Conservation (phyloP, 768 basidiomycete species). For the Plicaturopsis crispa region DNA sequence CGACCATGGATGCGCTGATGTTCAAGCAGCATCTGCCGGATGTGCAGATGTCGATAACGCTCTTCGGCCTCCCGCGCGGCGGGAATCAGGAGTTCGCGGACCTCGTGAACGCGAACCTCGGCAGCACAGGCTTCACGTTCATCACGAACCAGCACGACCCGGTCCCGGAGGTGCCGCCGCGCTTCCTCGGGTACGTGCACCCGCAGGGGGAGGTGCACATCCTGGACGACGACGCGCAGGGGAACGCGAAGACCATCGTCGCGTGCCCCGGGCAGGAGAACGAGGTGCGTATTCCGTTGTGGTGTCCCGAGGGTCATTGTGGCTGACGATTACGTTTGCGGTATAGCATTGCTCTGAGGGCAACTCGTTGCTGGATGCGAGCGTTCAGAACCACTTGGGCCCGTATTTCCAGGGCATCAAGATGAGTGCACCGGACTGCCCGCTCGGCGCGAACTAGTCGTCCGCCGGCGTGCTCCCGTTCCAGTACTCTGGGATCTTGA, state of each 20-base stretch:
- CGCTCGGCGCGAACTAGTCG: no score
- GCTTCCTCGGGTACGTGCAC: constrained; percentile 27
- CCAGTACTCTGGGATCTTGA: no score
- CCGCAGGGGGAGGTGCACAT: constrained; percentile 34
- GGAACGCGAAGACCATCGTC: constrained; percentile 18
- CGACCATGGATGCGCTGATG: constrained; percentile 36
- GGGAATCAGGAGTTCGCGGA: constrained; percentile 38
- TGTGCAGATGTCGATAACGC: constrained; percentile 23
- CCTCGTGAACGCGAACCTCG: no score
- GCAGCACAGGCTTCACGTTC: constrained; percentile 21
- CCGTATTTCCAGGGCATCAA: neutral
- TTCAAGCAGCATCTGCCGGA: constrained; percentile 28
- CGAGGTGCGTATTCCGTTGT: no score
- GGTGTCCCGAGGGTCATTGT: no score
- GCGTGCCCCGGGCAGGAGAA: constrained; percentile 34
- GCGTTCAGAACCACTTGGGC: constrained; percentile 15
- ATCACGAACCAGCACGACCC: constrained; percentile 36
- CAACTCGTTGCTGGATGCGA: constrained; percentile 12
- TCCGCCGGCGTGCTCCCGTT: no score
- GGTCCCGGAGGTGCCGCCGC: constrained; percentile 29
- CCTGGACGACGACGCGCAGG: constrained; percentile 20
- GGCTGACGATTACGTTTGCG: no score
- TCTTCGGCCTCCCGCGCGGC: constrained; percentile 35
- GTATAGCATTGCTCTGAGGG: constrained; percentile 19
- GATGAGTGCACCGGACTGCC: no score